phyloP scores from a whole-genome alignment of 2,329 filamentous ascomycete species.

The Trichoderma brevicompactum region DNA sequence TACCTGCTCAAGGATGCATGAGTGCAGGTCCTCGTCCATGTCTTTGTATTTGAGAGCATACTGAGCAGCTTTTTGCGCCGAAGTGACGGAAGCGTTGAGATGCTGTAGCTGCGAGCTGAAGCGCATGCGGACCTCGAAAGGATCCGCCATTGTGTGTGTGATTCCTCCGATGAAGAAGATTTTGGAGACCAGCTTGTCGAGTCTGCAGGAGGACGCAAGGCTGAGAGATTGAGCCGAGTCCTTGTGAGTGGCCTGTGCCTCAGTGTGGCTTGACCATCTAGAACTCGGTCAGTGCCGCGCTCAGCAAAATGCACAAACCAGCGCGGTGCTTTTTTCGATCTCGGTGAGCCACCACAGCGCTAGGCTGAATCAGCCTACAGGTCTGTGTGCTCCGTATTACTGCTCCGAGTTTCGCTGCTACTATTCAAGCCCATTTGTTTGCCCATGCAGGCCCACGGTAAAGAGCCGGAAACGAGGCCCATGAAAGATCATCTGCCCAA shows the following conservation, averaged over 20 bases:
- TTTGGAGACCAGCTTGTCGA: slow-evolving; percentile 2
- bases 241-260: slow-evolving; percentile 15
- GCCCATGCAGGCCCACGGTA: slow-evolving; percentile 22
- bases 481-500: background rate
- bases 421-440: background rate
- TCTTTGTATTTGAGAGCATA: slow-evolving; percentile 94
- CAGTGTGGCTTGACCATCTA: slow-evolving; percentile 4
- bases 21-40: slow-evolving; percentile 96
- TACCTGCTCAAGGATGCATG: slow-evolving; percentile 94
- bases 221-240: slow-evolving; percentile 1
- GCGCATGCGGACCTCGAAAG: slow-evolving; percentile 97
- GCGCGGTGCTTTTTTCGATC: background rate
- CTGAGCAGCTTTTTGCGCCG: slow-evolving; percentile 88
- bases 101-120: slow-evolving; percentile 90
- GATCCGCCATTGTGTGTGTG: slow-evolving; percentile 64
- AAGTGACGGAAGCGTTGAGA: slow-evolving; percentile 86
- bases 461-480: slow-evolving; percentile 23
- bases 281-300: background rate
- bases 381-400: slow-evolving; percentile 2
- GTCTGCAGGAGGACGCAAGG: slow-evolving; percentile 21
- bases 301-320: background rate
- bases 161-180: background rate
- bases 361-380: slow-evolving; percentile 17
- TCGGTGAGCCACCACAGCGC: slow-evolving; percentile 27
- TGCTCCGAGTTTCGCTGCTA: background rate